A percentile compares a stretch with the other conserved stretches of the same genome.
phyloP scores from a whole-genome alignment of 2,329 filamentous ascomycete species.

The Neofusicoccum laricinum region DNA sequence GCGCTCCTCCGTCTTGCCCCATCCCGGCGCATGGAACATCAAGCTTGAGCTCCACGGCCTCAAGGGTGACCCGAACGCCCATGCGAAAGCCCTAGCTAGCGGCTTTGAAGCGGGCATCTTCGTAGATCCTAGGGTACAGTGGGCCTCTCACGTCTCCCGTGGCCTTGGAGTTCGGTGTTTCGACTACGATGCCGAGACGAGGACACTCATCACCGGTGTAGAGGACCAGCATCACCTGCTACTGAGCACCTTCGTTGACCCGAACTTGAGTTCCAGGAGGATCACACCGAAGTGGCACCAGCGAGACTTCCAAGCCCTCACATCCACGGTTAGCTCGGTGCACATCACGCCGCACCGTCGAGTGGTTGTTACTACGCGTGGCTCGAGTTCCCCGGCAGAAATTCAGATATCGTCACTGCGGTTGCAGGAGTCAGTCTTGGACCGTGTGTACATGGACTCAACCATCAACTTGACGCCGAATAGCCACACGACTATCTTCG shows the following conservation, averaged over 20 bases:
- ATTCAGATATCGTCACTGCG: constrained; percentile 10
- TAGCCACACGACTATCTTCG: not conserved
- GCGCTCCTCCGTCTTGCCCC: constrained; percentile 2
- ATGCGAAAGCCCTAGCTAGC: constrained; percentile 9
- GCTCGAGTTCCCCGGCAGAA: not conserved
- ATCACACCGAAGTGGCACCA: constrained; percentile 2
- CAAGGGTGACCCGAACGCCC: not conserved
- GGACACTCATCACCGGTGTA: constrained; percentile 9
- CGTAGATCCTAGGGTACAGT: not conserved
- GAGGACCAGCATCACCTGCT: not conserved
- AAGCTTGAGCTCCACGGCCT: constrained; percentile 9
- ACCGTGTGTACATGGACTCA: constrained; percentile 4
- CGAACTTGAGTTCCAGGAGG: not conserved
- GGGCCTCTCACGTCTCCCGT: not conserved
- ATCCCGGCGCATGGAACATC: constrained; percentile 2
- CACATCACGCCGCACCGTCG: not conserved
- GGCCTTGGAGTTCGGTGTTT: not conserved
- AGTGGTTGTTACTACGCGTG: constrained; percentile 6
- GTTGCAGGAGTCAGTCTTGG: not conserved
- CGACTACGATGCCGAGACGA: constrained; percentile 9
- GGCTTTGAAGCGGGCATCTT: constrained; percentile 1
- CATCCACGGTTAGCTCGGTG: constrained; percentile 7
- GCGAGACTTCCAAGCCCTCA: not conserved
- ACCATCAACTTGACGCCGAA: not conserved
- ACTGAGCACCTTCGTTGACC: constrained; percentile 12